Percentiles rank a stretch among this genome's conserved stretches.
Conservation (phyloP, 768 basidiomycete species). For the Tulasnella sp. region DNA sequence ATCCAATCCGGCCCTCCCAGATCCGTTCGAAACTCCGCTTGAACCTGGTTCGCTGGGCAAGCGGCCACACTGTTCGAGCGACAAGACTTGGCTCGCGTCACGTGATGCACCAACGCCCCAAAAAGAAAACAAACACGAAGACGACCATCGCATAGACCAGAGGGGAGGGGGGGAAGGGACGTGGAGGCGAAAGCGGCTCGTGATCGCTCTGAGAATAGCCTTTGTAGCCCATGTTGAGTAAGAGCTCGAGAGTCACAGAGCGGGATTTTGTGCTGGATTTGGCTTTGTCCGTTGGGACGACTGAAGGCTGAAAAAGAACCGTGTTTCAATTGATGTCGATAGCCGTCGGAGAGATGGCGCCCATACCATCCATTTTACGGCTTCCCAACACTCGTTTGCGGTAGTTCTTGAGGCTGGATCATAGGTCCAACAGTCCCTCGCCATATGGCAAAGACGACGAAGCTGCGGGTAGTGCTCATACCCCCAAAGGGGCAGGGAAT, state of each 20-base stretch:
- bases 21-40: no score
- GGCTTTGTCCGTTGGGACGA: background rate
- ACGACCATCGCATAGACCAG: no score
- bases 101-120: no score
- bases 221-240: background rate
- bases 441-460: background rate
- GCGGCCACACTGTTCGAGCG: no score
- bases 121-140: no score
- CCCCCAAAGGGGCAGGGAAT: background rate
- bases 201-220: background rate
- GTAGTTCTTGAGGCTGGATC: background rate
- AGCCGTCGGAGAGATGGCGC: background rate
- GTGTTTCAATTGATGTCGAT: background rate
- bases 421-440: background rate
- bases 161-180: no score
- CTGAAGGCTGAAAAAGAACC: background rate
- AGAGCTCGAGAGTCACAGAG: background rate
- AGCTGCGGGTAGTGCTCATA: background rate
- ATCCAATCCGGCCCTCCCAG: no score
- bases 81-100: no score
- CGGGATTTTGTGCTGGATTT: background rate
- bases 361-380: background rate
- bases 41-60: no score
- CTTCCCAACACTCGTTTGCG: background rate
- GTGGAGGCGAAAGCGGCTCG: no score